phyloP scores from a whole-genome alignment of 2,329 filamentous ascomycete genomes.

The Cercospora janseana region DNA sequence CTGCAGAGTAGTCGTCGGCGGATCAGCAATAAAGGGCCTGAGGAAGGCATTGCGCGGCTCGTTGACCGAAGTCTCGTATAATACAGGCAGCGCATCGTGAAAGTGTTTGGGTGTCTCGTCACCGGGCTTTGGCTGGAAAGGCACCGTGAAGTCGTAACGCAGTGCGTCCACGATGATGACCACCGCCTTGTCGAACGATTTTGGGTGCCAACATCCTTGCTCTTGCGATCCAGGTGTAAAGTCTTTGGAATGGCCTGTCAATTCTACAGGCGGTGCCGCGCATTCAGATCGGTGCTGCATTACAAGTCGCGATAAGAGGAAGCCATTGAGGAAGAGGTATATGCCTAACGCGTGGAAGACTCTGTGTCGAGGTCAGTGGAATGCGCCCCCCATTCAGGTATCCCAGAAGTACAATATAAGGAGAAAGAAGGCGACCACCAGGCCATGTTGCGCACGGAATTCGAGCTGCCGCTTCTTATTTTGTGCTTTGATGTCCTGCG shows the following conservation, averaged over 20 bases:
- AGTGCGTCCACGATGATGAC: conserved; percentile 89
- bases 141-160: conserved; percentile 94
- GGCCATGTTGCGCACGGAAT: conserved; percentile 54
- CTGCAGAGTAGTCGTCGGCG: conserved; percentile 89
- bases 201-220: conserved; percentile 91
- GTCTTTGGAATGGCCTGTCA: conserved; percentile 20
- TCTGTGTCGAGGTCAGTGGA: conserved; percentile 40
- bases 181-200: conserved; percentile 86
- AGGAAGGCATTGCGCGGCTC: conserved; percentile 82
- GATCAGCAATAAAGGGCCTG: conserved; percentile 93
- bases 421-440: conserved; percentile 63
- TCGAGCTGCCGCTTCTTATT: conserved; percentile 46
- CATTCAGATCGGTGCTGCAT: conserved; percentile 76
- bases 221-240: conserved; percentile 45
- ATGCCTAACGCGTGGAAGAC: conserved; percentile 76
- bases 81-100: conserved; percentile 82
- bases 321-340: conserved; percentile 90
- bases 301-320: conserved; percentile 83
- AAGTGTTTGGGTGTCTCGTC: conserved; percentile 60
- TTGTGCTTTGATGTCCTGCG: conserved; percentile 32
- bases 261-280: conserved; percentile 65
- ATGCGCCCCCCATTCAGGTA: background rate
- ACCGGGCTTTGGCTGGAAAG: conserved; percentile 58
- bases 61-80: conserved; percentile 76
- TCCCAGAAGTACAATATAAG: conserved; percentile 56